Evolutionary conservation across 768 basidiomycete genomes (phyloP).

Genomic region (Saitozyma sp.): DNA sequence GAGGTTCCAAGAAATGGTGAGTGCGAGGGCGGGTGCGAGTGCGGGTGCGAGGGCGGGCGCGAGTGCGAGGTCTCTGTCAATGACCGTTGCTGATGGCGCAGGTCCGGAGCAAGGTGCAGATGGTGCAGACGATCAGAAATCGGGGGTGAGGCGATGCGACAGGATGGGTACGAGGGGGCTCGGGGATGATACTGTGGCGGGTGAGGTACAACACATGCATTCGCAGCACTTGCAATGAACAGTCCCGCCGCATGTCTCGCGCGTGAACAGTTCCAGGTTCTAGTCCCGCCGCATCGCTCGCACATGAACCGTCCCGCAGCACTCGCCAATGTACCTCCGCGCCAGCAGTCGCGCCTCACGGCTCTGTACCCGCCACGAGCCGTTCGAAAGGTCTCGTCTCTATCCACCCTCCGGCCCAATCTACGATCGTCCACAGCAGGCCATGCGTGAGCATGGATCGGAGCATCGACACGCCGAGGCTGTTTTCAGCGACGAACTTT

Average conservation of each 20-base stretch:
- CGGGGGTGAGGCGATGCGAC: background rate
- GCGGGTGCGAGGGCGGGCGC: slow-evolving; percentile 16
- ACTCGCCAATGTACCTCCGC: no score
- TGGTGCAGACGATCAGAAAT: slow-evolving; percentile 16
- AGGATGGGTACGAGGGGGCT: no score
- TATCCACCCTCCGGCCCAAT: slow-evolving; percentile 54
- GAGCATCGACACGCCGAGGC: slow-evolving; percentile 71
- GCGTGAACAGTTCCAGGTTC: no score
- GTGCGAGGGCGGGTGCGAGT: slow-evolving; percentile 14
- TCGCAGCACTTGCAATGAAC: no score
- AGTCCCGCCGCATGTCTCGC: no score
- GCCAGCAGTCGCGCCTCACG: background rate
- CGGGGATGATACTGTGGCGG: no score
- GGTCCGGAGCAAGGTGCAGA: slow-evolving; percentile 37
- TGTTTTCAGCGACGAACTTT: slow-evolving; percentile 15
- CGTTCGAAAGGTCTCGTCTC: slow-evolving; percentile 48
- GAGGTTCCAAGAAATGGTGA: slow-evolving; percentile 37
- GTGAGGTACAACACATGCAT: no score
- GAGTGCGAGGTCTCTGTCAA: background rate
- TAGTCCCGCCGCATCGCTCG: no score
- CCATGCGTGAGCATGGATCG: slow-evolving; percentile 93
- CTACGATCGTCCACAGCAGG: slow-evolving; percentile 89
- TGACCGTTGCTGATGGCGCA: slow-evolving; percentile 8
- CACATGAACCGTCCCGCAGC: no score
- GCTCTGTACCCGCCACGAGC: background rate